A percentile compares a stretch with the other conserved stretches of the same genome.
phyloP scores from a whole-genome alignment of 495 filamentous ascomycete genomes.

The Hyphodiscus hymeniophilus region DNA sequence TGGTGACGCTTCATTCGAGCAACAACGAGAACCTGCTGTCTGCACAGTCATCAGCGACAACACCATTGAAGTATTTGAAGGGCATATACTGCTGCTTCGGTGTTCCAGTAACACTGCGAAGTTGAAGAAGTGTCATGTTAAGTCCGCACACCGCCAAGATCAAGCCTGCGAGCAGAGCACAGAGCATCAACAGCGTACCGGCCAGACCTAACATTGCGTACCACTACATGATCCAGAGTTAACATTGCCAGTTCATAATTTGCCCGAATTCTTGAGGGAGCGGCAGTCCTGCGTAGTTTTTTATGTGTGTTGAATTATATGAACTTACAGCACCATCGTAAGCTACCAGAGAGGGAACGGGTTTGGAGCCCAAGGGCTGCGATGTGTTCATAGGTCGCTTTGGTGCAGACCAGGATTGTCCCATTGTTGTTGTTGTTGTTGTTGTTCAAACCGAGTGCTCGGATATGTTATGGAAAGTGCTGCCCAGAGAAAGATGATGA shows the following conservation, averaged over 20 bases:
- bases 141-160: slow-evolving; percentile 18
- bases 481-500: not conserved
- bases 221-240: no score
- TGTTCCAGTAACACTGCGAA: slow-evolving; percentile 18
- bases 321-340: not conserved
- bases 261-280: no score
- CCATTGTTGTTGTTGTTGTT: no score
- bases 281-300: no score
- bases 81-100: slow-evolving; percentile 13
- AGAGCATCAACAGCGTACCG: slow-evolving; percentile 2
- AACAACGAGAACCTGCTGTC: slow-evolving; percentile 10
- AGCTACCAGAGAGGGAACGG: no score
- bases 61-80: not conserved
- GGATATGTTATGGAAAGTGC: not conserved
- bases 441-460: no score
- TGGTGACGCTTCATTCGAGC: slow-evolving; percentile 8
- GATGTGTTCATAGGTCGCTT: no score
- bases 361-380: no score
- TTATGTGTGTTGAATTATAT: no score
- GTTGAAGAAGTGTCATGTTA: slow-evolving; percentile 12
- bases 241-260: no score
- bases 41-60: not conserved
- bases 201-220: slow-evolving; percentile 10
- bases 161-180: slow-evolving; percentile 14
- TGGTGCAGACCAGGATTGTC: no score